phyloP scores from a whole-genome alignment of 1,139 yeast species.

The Yamadazyma songkhlaensis region DNA sequence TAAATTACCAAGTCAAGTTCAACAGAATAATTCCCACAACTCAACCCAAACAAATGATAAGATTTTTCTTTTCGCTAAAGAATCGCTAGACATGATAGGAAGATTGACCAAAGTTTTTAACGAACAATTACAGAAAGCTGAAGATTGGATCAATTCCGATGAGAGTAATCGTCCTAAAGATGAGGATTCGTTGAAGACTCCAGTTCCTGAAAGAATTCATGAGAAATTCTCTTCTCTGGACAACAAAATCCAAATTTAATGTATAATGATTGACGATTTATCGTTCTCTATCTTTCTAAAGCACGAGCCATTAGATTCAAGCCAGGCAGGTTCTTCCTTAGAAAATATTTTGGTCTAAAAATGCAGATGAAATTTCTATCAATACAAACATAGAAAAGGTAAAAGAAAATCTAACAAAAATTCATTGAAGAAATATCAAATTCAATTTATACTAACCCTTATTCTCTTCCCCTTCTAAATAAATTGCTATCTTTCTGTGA shows the following conservation, averaged over 20 bases:
- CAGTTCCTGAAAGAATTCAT: constrained; percentile 1
- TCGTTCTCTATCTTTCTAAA: not conserved
- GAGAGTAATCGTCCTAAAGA: not conserved
- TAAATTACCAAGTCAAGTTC: constrained; percentile 56
- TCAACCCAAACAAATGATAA: constrained; percentile 52
- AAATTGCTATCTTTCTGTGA: too few relatives aligned
- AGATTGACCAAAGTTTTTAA: constrained; percentile 81
- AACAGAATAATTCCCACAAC: constrained; percentile 22
- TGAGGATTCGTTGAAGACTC: not conserved
- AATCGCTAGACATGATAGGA: constrained; percentile 82
- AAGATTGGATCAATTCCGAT: constrained; percentile 67
- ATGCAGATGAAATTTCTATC: too few relatives aligned
- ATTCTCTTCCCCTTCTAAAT: too few relatives aligned
- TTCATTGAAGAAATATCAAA: too few relatives aligned
- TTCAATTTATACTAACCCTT: too few relatives aligned
- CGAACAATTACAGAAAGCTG: constrained; percentile 81
- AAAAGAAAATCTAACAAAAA: too few relatives aligned
- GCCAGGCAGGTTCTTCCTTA: too few relatives aligned
- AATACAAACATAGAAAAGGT: too few relatives aligned
- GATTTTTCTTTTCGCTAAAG: constrained; percentile 80
- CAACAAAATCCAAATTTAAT: constrained; percentile 11
- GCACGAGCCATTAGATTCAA: too few relatives aligned
- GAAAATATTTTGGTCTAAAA: too few relatives aligned
- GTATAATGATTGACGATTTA: constrained; percentile 1
- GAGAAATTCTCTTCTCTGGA: constrained; percentile 3